A percentile compares a stretch with the other conserved stretches of the same genome.
Conservation (phyloP, 2,329 filamentous ascomycete genomes). For the Plectosphaerella sp. region DNA sequence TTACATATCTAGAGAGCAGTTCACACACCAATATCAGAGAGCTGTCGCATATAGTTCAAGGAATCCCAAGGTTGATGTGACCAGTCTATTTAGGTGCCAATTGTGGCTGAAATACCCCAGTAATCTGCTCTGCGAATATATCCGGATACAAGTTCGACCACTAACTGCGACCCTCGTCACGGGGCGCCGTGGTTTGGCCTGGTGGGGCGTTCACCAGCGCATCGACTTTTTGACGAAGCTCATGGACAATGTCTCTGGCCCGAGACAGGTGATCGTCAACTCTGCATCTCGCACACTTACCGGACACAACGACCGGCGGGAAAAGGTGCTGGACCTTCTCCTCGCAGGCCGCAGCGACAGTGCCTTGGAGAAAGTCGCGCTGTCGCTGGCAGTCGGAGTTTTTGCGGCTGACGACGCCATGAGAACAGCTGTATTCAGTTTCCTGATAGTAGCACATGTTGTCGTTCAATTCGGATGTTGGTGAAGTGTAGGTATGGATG, state of each 20-base stretch:
- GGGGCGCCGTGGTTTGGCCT: too few species aligned
- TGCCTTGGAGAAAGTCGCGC: slow-evolving; percentile 2
- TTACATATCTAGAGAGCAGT: too few species aligned
- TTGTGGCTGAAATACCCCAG: too few species aligned
- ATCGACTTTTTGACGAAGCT: not conserved
- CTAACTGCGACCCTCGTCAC: too few species aligned
- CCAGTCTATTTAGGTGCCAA: too few species aligned
- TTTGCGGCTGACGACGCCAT: slow-evolving; percentile 8
- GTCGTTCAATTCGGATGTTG: not conserved
- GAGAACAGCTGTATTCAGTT: slow-evolving; percentile 13
- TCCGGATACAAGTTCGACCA: too few species aligned
- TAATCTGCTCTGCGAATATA: too few species aligned
- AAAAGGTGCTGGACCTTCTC: slow-evolving; percentile 2
- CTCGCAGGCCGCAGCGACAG: not conserved
- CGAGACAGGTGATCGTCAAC: slow-evolving; percentile 1
- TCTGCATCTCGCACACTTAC: slow-evolving; percentile 5
- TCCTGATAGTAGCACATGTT: slow-evolving; percentile 16
- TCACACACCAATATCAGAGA: too few species aligned
- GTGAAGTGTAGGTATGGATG: too few species aligned
- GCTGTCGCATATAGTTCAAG: too few species aligned
- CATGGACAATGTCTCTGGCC: not conserved
- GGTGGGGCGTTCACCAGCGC: too few species aligned
- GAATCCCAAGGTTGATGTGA: too few species aligned
- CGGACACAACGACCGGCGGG: slow-evolving; percentile 1
- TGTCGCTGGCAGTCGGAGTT: slow-evolving; percentile 4